These are phyloP conservation scores for Ustilago loliicola DNA, from an alignment of 1,284 basidiomycete genomes.

Conservation along the genomic window DNA sequence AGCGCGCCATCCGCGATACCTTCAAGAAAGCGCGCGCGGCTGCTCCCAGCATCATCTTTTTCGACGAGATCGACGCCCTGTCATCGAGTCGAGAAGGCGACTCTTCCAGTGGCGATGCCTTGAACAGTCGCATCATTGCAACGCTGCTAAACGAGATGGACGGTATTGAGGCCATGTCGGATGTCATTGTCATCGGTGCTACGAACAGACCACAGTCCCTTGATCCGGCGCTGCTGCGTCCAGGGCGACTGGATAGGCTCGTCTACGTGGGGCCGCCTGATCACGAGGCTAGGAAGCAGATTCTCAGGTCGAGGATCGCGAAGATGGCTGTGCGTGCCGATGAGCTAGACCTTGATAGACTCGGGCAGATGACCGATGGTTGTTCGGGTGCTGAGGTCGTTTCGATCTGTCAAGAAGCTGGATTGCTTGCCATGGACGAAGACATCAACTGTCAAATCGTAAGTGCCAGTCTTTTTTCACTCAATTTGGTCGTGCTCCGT, in stretches of 20 bases:
- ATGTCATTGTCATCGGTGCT: slow-evolving; percentile 93
- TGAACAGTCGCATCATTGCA: slow-evolving; percentile 89
- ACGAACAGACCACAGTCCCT: slow-evolving; percentile 95
- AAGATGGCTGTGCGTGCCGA: slow-evolving; percentile 83
- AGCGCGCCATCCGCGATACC: slow-evolving; percentile 91
- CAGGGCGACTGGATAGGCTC: slow-evolving; percentile 93
- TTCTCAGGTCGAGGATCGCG: slow-evolving; percentile 81
- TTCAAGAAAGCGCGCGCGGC: slow-evolving; percentile 95
- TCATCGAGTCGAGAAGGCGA: slow-evolving; percentile 82
- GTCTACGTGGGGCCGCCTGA: slow-evolving; percentile 95
- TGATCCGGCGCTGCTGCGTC: slow-evolving; percentile 92
- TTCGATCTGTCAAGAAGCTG: slow-evolving; percentile 95
- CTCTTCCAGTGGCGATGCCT: slow-evolving; percentile 73
- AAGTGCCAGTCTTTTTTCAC: slow-evolving; percentile 62
- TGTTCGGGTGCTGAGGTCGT: slow-evolving; percentile 96
- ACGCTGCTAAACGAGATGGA: slow-evolving; percentile 96
- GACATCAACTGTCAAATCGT: slow-evolving; percentile 84
- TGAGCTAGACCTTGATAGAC: slow-evolving; percentile 77
- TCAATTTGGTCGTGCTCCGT: background rate
- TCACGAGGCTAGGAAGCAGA: slow-evolving; percentile 81
- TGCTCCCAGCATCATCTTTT: slow-evolving; percentile 94
- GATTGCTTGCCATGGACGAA: slow-evolving; percentile 87
- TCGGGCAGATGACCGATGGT: slow-evolving; percentile 82
- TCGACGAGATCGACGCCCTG: slow-evolving; percentile 97
- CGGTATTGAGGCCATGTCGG: slow-evolving; percentile 90